These are phyloP conservation scores for Trifolium repens DNA, from an alignment of 306 rosid species.

Conservation along the genomic window DNA sequence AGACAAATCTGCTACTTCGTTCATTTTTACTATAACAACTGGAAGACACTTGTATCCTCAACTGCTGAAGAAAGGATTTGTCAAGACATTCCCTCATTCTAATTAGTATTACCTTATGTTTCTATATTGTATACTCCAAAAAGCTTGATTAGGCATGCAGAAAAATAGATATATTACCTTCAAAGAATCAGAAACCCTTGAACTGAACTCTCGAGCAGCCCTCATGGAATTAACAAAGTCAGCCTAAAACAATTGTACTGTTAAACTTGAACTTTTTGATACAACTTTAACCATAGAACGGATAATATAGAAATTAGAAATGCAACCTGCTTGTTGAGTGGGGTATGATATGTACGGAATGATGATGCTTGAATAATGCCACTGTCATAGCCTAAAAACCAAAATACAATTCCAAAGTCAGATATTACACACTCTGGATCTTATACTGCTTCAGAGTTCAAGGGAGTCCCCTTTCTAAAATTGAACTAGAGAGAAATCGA, in stretches of 20 bases:
- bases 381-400: constrained; percentile 68
- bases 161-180: constrained; percentile 58
- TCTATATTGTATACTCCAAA: constrained; percentile 10
- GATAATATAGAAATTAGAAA: constrained; percentile 32
- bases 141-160: constrained; percentile 19
- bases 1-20: background rate
- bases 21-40: constrained; percentile 19
- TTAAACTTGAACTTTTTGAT: constrained; percentile 38
- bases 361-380: constrained; percentile 89
- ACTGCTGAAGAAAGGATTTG: constrained; percentile 25
- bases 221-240: constrained; percentile 92
- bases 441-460: constrained; percentile 18
- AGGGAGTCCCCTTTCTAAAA: constrained; percentile 14
- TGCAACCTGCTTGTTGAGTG: constrained; percentile 94
- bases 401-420: constrained; percentile 28
- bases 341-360: constrained; percentile 95
- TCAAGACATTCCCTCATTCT: background rate
- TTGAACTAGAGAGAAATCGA: constrained; percentile 25
- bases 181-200: constrained; percentile 86
- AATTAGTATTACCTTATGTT: constrained; percentile 20
- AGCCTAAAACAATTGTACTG: constrained; percentile 51
- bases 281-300: constrained; percentile 24
- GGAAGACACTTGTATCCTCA: constrained; percentile 37
- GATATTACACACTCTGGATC: constrained; percentile 20
- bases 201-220: constrained; percentile 92